Percentiles rank a stretch among this genome's conserved stretches.
Evolutionary conservation across 2,329 filamentous ascomycete genomes (phyloP).

Genomic region (Byssothecium circinans): DNA sequence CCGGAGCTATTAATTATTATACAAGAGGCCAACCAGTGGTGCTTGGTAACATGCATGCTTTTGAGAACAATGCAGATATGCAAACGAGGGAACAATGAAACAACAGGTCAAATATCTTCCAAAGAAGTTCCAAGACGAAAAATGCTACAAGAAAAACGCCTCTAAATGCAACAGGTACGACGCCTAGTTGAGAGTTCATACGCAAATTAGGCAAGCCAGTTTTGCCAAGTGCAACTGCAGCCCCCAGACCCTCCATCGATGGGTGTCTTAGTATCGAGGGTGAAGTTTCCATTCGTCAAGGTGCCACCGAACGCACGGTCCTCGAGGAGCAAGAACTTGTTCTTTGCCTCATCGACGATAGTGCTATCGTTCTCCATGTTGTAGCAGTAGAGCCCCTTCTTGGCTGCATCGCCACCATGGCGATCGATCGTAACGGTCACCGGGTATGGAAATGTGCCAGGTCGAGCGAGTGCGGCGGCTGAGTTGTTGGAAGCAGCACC

Average conservation of each 20-base stretch:
- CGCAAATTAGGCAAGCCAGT: slow-evolving; percentile 50
- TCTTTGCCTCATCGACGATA: slow-evolving; percentile 41
- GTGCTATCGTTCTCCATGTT: slow-evolving; percentile 53
- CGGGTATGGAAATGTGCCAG: slow-evolving; percentile 63
- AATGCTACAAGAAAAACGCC: neutral
- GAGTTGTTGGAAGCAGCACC: slow-evolving; percentile 36
- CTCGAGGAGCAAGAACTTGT: slow-evolving; percentile 56
- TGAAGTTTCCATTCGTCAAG: slow-evolving; percentile 54
- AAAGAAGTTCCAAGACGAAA: neutral
- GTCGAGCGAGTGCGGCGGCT: slow-evolving; percentile 51
- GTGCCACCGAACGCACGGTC: slow-evolving; percentile 54
- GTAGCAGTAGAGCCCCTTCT: slow-evolving; percentile 65
- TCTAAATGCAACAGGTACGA: neutral
- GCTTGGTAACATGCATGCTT: neutral
- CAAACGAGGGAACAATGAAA: too few species aligned
- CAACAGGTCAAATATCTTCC: too few species aligned
- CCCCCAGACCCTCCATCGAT: slow-evolving; percentile 63
- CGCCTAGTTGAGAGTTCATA: neutral
- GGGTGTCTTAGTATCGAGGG: slow-evolving; percentile 47
- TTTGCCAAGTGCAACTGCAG: slow-evolving; percentile 63
- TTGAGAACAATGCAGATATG: neutral
- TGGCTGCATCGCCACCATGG: slow-evolving; percentile 56
- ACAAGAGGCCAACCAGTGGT: slow-evolving; percentile 22
- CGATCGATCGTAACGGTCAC: slow-evolving; percentile 63
- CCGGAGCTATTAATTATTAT: slow-evolving; percentile 13